Base-by-base conservation (phyloP, 1,284 basidiomycete species). In the Pseudozyma pruni region DNA sequence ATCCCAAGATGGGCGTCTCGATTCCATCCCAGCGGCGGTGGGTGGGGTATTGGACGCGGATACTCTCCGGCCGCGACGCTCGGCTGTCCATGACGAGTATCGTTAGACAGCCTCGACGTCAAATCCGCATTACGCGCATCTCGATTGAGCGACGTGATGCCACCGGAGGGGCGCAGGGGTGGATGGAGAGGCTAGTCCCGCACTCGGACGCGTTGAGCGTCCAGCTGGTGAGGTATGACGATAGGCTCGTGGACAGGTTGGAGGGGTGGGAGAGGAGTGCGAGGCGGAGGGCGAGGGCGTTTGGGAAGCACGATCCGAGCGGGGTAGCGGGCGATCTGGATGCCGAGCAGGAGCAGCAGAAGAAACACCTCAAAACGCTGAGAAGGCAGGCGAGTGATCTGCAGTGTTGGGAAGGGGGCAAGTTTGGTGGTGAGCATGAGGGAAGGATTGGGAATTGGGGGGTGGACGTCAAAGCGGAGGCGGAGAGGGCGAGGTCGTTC, bases 31-130 rank as follows among this genome's bases (percentile, higher is more conserved):
- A 78, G 37, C 60, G 74, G 10, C 40, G 76, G 22, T 78, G 66
- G 66, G 70, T 74, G 1, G 74, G 74, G 14, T 77, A 77, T 56
- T 77, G 75, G 75, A 60, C 67, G 4, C 51, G 75, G 4, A 72
- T 77, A 3, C 68, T 77, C 7, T 48, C 70, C 17, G 61, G 58
- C 9, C 37, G 51, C 3, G 75, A 77, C 35, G 61, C 75, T 23
- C 62, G 75, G 13, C 38, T 64, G 0, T 52, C 49, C 8, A 62
- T 72, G 54, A 72, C 48, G 17, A 52, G 52, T 11, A 20, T 32
- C 11, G 17, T 60, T 2, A 45, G 52, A 16, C 67, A 70, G 31
- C 51, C 54, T 16, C 50, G 57, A 10, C 61, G 75, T n/a, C 52
- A 45, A 27, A 57, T 77, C 27, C 61, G 66, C 33, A 72, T 77